phyloP scores from a whole-genome alignment of 768 basidiomycete genomes.

The Naganishia onofrii region DNA sequence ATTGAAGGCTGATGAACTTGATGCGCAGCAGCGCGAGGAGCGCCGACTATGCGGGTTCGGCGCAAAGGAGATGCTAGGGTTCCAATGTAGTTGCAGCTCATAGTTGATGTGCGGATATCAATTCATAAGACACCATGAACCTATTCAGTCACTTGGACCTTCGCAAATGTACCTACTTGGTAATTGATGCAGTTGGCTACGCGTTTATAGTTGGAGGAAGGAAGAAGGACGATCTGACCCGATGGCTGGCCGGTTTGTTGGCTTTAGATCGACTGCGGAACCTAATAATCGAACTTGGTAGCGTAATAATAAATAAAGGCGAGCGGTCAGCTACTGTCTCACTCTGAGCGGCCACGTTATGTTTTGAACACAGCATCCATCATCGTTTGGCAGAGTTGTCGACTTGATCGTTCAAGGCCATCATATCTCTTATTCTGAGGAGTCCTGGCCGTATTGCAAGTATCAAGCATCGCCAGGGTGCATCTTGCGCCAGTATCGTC shows the following conservation, averaged over 20 bases:
- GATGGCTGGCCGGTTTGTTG: neutral
- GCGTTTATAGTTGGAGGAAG: too few relatives aligned
- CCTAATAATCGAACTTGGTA: too few relatives aligned
- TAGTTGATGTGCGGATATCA: neutral
- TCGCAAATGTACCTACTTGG: too few relatives aligned
- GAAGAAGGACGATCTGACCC: neutral
- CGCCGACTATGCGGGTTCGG: slow-evolving; percentile 74
- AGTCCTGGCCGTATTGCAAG: too few relatives aligned
- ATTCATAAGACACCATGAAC: too few relatives aligned
- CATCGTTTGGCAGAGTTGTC: neutral
- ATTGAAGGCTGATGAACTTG: slow-evolving; percentile 57
- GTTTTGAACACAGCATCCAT: neutral
- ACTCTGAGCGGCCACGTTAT: neutral
- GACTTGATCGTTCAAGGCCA: too few relatives aligned
- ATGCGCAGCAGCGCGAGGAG: slow-evolving; percentile 64
- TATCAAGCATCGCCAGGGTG: too few relatives aligned
- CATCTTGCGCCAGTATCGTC: neutral
- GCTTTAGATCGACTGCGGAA: neutral
- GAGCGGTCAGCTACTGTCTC: slow-evolving; percentile 4
- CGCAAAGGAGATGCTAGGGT: slow-evolving; percentile 71
- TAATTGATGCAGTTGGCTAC: too few relatives aligned
- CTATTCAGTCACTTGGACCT: too few relatives aligned
- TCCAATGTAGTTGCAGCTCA: slow-evolving; percentile 76
- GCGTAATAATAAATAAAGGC: neutral
- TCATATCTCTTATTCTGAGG: too few relatives aligned